Conservation (phyloP, 2,329 filamentous ascomycete species). For the Penicillium polonicum region DNA sequence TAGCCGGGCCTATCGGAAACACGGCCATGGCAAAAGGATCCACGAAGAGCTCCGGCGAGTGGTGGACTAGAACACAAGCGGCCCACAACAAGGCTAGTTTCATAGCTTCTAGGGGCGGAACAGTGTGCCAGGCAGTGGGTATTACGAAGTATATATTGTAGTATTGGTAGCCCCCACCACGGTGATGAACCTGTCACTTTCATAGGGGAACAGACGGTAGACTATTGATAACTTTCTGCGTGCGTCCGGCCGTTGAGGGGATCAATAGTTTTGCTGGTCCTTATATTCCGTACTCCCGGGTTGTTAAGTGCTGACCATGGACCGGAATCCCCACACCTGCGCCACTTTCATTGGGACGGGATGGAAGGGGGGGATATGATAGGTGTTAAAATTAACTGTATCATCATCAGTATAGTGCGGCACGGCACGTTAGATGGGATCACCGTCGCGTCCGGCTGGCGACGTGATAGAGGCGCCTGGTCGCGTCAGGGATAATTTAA, state of each 20-base stretch:
- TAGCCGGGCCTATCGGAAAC: constrained; percentile 1
- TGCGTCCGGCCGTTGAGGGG: neutral
- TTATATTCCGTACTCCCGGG: neutral
- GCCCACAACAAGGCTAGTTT: neutral
- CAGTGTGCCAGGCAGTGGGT: neutral
- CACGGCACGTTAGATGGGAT: constrained; percentile 1
- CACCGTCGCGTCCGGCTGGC: neutral
- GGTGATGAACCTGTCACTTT: neutral
- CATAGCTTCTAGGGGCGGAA: neutral
- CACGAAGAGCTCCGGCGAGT: neutral
- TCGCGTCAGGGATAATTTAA: neutral
- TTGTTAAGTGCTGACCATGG: constrained; percentile 6
- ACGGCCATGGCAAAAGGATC: neutral
- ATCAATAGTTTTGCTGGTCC: constrained; percentile 15
- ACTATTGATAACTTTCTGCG: neutral
- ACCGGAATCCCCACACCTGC: neutral
- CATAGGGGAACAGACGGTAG: neutral
- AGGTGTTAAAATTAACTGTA: neutral
- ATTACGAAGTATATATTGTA: neutral
- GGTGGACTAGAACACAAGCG: neutral
- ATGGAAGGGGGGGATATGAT: constrained; percentile 4
- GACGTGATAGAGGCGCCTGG: constrained; percentile 3
- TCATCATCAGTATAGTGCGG: neutral
- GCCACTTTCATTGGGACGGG: constrained; percentile 1
- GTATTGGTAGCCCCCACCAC: neutral